Base-by-base conservation (phyloP, 1,284 basidiomycete genomes). In the Ganoderma sinense region DNA sequence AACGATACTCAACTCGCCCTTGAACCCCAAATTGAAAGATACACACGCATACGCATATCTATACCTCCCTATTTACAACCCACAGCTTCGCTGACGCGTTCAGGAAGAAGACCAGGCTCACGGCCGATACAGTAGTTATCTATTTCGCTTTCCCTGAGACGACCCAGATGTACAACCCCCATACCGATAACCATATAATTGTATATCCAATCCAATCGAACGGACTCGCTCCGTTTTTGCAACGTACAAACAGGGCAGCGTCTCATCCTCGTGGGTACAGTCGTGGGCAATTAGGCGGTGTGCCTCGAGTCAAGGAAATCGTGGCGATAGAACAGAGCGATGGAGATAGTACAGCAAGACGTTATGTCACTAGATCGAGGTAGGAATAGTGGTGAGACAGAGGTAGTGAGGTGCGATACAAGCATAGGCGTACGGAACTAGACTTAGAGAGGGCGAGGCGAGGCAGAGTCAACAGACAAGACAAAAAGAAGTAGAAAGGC, bases 321-420 rank as follows among this genome's bases (percentile, higher is more conserved):
- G 39, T 41, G 11, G 13, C 41, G 10, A 16, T 36, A 39, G 36
- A 40, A 56, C 29, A 64, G 36, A 64, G 48, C 48, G 48, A 51
- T 51, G 48, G 36, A 26, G 39, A 41, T 43, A 40, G 23, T 65
- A 65, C 64, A 65, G 64, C 55, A 58, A 48, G 20, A 48, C n/a
- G 48, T 51, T 43, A 58, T 26, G 63, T 58, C 41, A 65, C 64
- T 65, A 65, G 64, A 23, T 58, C 64, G 26, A 45, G 64, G 20
- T 58, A 58, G 55, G 23, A 53, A 43, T 23, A 51, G 45, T 10
- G 62, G 43, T 14, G 29, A 33, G 56, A 58, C 29, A 23, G 59
- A 11, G 59, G 23, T 16, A 31, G 16, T 0, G n/a, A 20, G 45
- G 29, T 7, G 51, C 51, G 26, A 55, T 29, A 4, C 23, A 26